These are phyloP conservation scores for Cadophora malorum DNA, from an alignment of 2,329 filamentous ascomycete genomes.

Conservation along the genomic window DNA sequence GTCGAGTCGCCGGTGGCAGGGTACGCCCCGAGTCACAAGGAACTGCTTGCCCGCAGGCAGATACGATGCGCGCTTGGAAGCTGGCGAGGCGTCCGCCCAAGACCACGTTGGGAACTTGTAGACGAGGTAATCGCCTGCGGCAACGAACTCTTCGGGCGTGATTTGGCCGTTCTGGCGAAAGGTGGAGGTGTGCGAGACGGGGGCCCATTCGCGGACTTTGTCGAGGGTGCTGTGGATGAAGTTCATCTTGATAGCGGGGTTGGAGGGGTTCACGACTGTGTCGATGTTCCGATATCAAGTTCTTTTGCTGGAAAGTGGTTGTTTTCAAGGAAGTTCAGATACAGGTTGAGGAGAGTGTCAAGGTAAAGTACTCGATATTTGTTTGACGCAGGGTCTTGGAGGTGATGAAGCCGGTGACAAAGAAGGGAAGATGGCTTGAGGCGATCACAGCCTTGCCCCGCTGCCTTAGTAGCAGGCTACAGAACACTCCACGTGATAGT, in stretches of 20 bases:
- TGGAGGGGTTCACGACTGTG: background rate
- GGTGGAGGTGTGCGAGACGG: conserved; percentile 87
- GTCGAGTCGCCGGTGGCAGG: conserved; percentile 88
- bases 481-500: background rate
- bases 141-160: conserved; percentile 95
- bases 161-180: conserved; percentile 95
- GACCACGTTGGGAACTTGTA: conserved; percentile 99
- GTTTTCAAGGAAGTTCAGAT: background rate
- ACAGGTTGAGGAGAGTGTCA: background rate
- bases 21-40: conserved; percentile 91
- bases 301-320: background rate
- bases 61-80: conserved; percentile 77
- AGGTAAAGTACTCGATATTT: conserved; percentile 1
- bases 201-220: conserved; percentile 89
- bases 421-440: conserved; percentile 10
- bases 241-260: conserved; percentile 66
- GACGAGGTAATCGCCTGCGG: conserved; percentile 94
- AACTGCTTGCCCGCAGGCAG: conserved; percentile 93
- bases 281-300: background rate
- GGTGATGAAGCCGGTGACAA: background rate
- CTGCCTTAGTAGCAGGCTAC: background rate
- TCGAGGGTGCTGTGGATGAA: conserved; percentile 92
- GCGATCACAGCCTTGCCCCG: conserved; percentile 14
- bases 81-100: conserved; percentile 89
- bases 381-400: conserved; percentile 11